phyloP scores from a whole-genome alignment of 805 yeast species.

The Metschnikowia lunata region DNA sequence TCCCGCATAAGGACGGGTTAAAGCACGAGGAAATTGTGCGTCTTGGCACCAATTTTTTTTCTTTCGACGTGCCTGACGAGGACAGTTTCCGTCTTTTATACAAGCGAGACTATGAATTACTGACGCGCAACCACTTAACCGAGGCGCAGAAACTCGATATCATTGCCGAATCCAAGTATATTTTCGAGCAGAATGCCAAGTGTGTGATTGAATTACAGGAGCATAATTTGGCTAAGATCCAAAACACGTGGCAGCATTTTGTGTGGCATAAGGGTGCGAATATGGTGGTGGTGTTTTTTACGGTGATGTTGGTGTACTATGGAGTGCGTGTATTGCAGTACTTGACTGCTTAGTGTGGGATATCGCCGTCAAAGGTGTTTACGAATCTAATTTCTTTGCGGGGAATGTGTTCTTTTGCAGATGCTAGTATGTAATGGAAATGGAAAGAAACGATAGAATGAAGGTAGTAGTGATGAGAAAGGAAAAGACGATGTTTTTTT shows the following conservation, averaged over 20 bases:
- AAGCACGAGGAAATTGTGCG: slow-evolving; percentile 58
- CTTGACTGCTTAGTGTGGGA: not conserved
- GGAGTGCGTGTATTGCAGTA: not conserved
- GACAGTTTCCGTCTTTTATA: slow-evolving; percentile 59
- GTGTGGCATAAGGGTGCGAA: slow-evolving; percentile 45
- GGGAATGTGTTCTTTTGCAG: too few relatives aligned
- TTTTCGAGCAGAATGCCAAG: slow-evolving; percentile 57
- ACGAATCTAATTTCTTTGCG: too few relatives aligned
- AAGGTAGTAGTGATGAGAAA: too few relatives aligned
- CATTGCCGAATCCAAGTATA: slow-evolving; percentile 61
- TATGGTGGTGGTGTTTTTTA: slow-evolving; percentile 29
- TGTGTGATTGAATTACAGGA: slow-evolving; percentile 65
- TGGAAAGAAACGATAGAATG: too few relatives aligned
- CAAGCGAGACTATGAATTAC: slow-evolving; percentile 73
- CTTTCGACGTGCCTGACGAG: slow-evolving; percentile 66
- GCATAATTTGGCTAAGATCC: slow-evolving; percentile 57
- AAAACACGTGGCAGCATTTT: slow-evolving; percentile 51
- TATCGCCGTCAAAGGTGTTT: too few relatives aligned
- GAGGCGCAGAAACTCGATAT: slow-evolving; percentile 69
- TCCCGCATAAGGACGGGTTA: slow-evolving; percentile 69
- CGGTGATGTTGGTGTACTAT: slow-evolving; percentile 25
- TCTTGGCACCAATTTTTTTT: slow-evolving; percentile 61
- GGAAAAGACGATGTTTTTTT: too few relatives aligned
- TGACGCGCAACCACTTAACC: slow-evolving; percentile 64
- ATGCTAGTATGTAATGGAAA: too few relatives aligned